A percentile compares a stretch with the other conserved stretches of the same genome.
phyloP scores from a whole-genome alignment of 148 eudicot genomes.

The Chenopodium formosanum region DNA sequence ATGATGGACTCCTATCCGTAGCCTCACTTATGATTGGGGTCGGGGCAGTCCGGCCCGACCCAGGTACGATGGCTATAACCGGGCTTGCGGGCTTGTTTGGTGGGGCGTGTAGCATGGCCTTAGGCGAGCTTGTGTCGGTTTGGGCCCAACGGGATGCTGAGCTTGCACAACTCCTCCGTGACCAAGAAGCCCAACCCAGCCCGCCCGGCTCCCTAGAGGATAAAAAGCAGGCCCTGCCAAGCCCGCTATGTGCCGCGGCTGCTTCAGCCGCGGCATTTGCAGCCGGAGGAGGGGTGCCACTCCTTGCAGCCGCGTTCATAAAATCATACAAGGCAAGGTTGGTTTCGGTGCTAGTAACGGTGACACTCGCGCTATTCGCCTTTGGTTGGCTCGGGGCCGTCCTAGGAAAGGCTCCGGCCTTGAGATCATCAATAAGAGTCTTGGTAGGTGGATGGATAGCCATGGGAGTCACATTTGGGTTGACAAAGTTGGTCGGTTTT shows the following conservation, averaged over 20 bases:
- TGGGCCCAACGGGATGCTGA: conserved; percentile 61
- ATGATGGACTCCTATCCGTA: conserved; percentile 56
- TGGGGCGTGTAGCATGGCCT: conserved; percentile 63
- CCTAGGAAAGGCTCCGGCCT: conserved; percentile 39
- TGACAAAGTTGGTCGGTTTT: conserved; percentile 46
- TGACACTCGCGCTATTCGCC: conserved; percentile 39
- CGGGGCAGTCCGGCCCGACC: conserved; percentile 45
- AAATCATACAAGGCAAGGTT: conserved; percentile 36
- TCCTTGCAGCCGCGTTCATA: conserved; percentile 48
- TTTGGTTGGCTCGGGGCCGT: conserved; percentile 48
- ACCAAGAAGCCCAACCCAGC: conserved; percentile 3
- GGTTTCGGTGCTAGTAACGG: conserved; percentile 45
- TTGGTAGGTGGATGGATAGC: conserved; percentile 59
- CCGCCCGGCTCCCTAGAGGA: conserved; percentile 10
- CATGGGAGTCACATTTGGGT: conserved; percentile 54
- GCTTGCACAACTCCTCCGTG: conserved; percentile 43
- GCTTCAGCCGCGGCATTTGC: conserved; percentile 52
- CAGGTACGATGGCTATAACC: conserved; percentile 39
- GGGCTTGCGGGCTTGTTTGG: conserved; percentile 50
- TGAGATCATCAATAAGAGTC: conserved; percentile 44
- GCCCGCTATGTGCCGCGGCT: conserved; percentile 43
- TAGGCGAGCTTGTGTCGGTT: conserved; percentile 58
- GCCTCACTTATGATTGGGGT: conserved; percentile 59
- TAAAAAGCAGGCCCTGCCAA: conserved; percentile 34
- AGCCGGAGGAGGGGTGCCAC: conserved; percentile 50